Evolutionary conservation across 345 rosid species (phyloP), one percentile per base, ranked within the genome.

Genomic region (Aquilaria malaccensis): DNA sequence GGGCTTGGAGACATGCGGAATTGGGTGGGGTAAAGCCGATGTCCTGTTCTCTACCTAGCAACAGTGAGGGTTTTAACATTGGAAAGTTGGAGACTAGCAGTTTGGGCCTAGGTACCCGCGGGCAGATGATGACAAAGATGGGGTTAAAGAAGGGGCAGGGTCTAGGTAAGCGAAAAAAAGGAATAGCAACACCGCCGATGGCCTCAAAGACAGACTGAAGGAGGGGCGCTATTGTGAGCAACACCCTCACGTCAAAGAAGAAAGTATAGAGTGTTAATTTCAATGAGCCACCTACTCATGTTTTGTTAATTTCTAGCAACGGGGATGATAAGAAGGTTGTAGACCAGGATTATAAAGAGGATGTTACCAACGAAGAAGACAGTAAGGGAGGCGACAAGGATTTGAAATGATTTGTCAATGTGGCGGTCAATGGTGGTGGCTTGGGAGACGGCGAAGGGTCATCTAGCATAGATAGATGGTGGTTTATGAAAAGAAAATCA

Each of bases 81-180:
- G 95, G 90, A 12, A 94, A 88, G 69, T 86, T 96, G 30, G 97
- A 90, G 75, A 90, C 91, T 11, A 79, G 72, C 37, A 97, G 99
- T 2, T 71, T 94, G 64, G 99, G 99, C 31, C 80, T 94, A 45
- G 99, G 99, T 33, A 92, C 95, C 0, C 96, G 99, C 14, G 97
- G 97, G 45, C 96, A 94, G 64, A 94, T 94, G 97, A 94, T 94
- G 99, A 97, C 95, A 0, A 94, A 90, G 76, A 94, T 94, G 99
- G 99, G 99, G 0, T 94, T 97, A 97, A 94, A 91, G 74, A 85
- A 91, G 15, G 99, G 97, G 47, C 99, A 94, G 72, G 99, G 99
- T 51, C 89, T 94, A 29, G 99, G 99, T 62, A 94, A 82, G 60
- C 81, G 67, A 69, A 96, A 94, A 79, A 97, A 95, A 77, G 97